These are phyloP conservation scores for Fusarium citri DNA, from an alignment of 2,329 filamentous ascomycete species.

Conservation along the genomic window DNA sequence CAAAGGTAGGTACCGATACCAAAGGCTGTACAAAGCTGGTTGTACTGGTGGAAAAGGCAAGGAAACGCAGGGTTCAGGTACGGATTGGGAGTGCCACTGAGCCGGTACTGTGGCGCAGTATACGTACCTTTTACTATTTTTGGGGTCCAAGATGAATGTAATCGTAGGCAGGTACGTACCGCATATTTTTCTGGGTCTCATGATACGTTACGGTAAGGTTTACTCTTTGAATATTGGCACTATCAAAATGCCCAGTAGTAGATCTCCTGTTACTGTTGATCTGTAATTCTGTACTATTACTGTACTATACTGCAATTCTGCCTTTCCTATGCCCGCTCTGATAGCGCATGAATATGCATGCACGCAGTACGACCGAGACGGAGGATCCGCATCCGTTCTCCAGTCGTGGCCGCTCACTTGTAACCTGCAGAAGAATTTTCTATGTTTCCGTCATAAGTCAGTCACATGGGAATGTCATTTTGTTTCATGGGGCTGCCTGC, in stretches of 20 bases:
- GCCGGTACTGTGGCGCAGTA: slow-evolving; percentile 36
- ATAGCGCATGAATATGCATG: slow-evolving; percentile 33
- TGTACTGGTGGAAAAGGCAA: slow-evolving; percentile 32
- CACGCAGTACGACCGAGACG: slow-evolving; percentile 23
- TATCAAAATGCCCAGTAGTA: slow-evolving; percentile 1
- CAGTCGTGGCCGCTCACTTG: slow-evolving; percentile 17
- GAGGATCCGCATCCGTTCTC: slow-evolving; percentile 21
- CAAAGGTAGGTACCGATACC: slow-evolving; percentile 44
- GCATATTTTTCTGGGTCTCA: neutral
- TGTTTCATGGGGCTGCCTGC: slow-evolving; percentile 13
- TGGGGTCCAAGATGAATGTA: slow-evolving; percentile 33
- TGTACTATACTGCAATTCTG: slow-evolving; percentile 17
- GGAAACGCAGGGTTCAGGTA: slow-evolving; percentile 30
- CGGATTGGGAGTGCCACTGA: slow-evolving; percentile 21
- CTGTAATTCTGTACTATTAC: slow-evolving; percentile 5
- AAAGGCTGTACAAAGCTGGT: slow-evolving; percentile 11
- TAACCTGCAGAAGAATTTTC: slow-evolving; percentile 8
- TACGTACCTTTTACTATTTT: slow-evolving; percentile 41
- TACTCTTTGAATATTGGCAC: neutral
- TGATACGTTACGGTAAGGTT: slow-evolving; percentile 7
- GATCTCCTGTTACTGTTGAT: slow-evolving; percentile 17
- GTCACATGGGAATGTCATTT: slow-evolving; percentile 39
- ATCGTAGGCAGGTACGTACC: slow-evolving; percentile 14
- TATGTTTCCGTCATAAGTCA: slow-evolving; percentile 30
- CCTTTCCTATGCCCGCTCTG: slow-evolving; percentile 21